Evolutionary conservation across 2,329 filamentous ascomycete species (phyloP).

Genomic region (Nemania sp.): DNA sequence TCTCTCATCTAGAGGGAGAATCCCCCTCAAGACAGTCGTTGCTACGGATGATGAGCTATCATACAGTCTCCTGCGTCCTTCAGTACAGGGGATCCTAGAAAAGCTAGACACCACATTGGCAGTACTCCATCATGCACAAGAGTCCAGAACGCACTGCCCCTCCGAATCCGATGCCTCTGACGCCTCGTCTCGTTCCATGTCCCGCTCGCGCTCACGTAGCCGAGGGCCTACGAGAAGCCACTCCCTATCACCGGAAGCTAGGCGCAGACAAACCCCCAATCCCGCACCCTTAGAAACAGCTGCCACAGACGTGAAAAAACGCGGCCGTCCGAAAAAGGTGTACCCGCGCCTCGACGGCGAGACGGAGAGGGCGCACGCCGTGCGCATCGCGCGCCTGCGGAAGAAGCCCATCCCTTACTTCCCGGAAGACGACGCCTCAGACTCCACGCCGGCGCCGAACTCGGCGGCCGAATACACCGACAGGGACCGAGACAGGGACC

Average conservation of each 20-base stretch:
- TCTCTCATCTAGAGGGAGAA: slow-evolving; percentile 19
- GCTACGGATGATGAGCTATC: slow-evolving; percentile 79
- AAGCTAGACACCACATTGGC: slow-evolving; percentile 77
- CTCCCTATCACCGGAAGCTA: background rate
- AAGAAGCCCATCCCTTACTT: slow-evolving; percentile 52
- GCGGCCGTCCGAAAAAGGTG: slow-evolving; percentile 57
- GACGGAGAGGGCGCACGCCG: slow-evolving; percentile 59
- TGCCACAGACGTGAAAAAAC: slow-evolving; percentile 35
- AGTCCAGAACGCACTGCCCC: slow-evolving; percentile 58
- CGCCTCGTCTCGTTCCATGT: slow-evolving; percentile 31
- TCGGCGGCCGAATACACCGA: slow-evolving; percentile 22
- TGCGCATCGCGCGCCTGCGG: slow-evolving; percentile 60
- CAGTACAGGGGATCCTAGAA: slow-evolving; percentile 75
- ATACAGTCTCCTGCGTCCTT: slow-evolving; percentile 72
- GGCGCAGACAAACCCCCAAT: background rate
- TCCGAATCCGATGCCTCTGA: slow-evolving; percentile 48
- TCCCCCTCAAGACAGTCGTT: slow-evolving; percentile 62
- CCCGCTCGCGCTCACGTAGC: slow-evolving; percentile 34
- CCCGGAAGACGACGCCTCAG: slow-evolving; percentile 35
- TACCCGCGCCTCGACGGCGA: slow-evolving; percentile 58
- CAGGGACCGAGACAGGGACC: too few relatives aligned
- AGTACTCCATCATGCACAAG: slow-evolving; percentile 75
- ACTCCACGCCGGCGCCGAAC: slow-evolving; percentile 33
- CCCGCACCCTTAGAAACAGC: slow-evolving; percentile 15
- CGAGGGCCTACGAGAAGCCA: background rate